Conservation (phyloP, 495 filamentous ascomycete genomes). For the Penicillium lagena region DNA sequence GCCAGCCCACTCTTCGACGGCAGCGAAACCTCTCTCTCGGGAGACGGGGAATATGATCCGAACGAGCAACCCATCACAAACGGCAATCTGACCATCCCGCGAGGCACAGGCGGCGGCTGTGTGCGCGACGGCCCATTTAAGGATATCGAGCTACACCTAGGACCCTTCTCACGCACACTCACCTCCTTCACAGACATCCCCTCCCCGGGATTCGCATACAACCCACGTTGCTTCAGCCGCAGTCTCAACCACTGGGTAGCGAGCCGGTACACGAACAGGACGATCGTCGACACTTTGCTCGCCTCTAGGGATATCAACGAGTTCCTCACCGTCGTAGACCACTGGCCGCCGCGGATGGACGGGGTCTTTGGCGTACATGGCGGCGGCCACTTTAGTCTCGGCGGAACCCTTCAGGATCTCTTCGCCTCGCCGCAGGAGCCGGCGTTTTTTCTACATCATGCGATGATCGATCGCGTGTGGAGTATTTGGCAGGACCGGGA, state of each 20-base stretch:
- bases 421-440: constrained; percentile 40
- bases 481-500: constrained; percentile 44
- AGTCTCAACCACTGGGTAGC: constrained; percentile 43
- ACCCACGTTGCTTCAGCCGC: constrained; percentile 59
- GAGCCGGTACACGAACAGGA: constrained; percentile 13
- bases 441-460: constrained; percentile 52
- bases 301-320: constrained; percentile 6
- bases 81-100: constrained; percentile 18
- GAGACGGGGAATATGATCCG: constrained; percentile 39
- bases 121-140: constrained; percentile 53
- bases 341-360: constrained; percentile 8
- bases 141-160: constrained; percentile 37
- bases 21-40: constrained; percentile 31
- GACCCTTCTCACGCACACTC: constrained; percentile 33
- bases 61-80: constrained; percentile 15
- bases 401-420: constrained; percentile 19
- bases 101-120: constrained; percentile 59
- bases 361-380: constrained; percentile 18
- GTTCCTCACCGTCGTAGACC: constrained; percentile 20
- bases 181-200: constrained; percentile 14
- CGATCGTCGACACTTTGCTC: constrained; percentile 9
- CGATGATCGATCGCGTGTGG: constrained; percentile 52
- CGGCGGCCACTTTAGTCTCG: constrained; percentile 22
- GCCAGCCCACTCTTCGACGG: constrained; percentile 43
- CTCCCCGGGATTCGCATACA: constrained; percentile 30